Evolutionary conservation across 192 early-diverging fungal species (phyloP), one percentile per base, ranked within the genome.

Genomic region (Powellomyces hirtus): DNA sequence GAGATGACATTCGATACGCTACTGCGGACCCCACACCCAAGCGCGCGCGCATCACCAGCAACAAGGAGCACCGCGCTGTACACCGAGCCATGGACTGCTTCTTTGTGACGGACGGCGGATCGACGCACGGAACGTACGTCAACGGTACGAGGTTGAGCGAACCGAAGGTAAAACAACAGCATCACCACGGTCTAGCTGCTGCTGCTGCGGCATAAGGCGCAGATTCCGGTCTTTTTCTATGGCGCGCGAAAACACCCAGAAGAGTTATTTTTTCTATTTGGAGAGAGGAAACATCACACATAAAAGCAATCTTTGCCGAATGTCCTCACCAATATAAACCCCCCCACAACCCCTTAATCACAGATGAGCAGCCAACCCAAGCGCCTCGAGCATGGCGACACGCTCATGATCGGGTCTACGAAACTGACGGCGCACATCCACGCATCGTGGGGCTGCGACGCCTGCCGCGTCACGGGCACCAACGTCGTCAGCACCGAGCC

Each of bases 41-140:
- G n/a, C n/a, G n/a, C n/a, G n/a, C n/a, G n/a, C n/a, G n/a, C n/a
- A n/a, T n/a, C n/a, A n/a, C n/a, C n/a, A n/a, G n/a, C n/a, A n/a
- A n/a, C n/a, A n/a, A n/a, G n/a, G n/a, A n/a, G n/a, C n/a, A n/a
- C n/a, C n/a, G n/a, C n/a, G n/a, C n/a, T n/a, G n/a, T n/a, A n/a
- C 46, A 16, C 2, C 46, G 46, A 24, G 46, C 46, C n/a, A 31
- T 56, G 14, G 71, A 73, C 49, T 61, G 38, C 38, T 77, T 87
- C 27, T 85, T 74, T 61, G 71, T 90, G 34, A 75, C 83, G 4
- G 89, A 90, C 51, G 75, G 75, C 29, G 90, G 90, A 6, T 93
- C 91, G 13, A 87, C 85, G 4, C 88, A 93, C 50, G 91, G 91
- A 3, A 91, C 91, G 0, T 86, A 88, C 64, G 66, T 91, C 36